phyloP scores from a whole-genome alignment of 2,329 filamentous ascomycete genomes.

The Xylaria digitata region DNA sequence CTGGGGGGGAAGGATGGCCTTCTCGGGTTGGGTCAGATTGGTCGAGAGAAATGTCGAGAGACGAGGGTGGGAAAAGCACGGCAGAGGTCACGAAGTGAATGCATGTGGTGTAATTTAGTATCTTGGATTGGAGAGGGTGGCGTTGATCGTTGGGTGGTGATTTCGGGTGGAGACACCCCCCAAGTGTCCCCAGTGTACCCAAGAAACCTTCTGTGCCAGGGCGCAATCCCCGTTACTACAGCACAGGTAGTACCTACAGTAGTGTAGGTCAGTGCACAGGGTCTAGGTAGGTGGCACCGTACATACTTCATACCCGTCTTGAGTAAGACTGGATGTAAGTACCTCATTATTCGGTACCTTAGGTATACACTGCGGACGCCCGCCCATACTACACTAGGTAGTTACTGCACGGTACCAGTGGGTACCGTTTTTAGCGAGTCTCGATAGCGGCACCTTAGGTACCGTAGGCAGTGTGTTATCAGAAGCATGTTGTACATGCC shows the following conservation, averaged over 20 bases:
- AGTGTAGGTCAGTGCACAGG: too few relatives aligned
- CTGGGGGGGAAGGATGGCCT: constrained; percentile 50
- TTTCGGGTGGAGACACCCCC: constrained; percentile 29
- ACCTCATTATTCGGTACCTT: too few relatives aligned
- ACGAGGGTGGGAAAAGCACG: constrained; percentile 44
- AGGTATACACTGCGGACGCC: neutral
- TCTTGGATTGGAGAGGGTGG: constrained; percentile 34
- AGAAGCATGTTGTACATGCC: neutral
- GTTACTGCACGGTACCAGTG: constrained; percentile 3
- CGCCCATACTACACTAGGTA: too few relatives aligned
- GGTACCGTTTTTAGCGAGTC: constrained; percentile 9
- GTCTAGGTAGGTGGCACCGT: constrained; percentile 1
- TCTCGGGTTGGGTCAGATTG: constrained; percentile 36
- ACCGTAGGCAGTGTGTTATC: neutral
- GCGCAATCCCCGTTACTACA: constrained; percentile 13
- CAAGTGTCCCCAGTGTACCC: too few relatives aligned
- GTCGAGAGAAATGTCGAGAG: constrained; percentile 20
- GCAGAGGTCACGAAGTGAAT: constrained; percentile 37
- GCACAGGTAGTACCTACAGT: neutral
- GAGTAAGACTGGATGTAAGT: too few relatives aligned
- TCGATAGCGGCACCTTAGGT: constrained; percentile 2
- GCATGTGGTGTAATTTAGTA: constrained; percentile 32
- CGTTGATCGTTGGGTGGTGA: constrained; percentile 33
- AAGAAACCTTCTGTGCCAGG: constrained; percentile 22
- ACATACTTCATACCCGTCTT: too few relatives aligned